Conservation (phyloP, 2,329 filamentous ascomycete species). For the Zelopaecilomyces penicillatus region DNA sequence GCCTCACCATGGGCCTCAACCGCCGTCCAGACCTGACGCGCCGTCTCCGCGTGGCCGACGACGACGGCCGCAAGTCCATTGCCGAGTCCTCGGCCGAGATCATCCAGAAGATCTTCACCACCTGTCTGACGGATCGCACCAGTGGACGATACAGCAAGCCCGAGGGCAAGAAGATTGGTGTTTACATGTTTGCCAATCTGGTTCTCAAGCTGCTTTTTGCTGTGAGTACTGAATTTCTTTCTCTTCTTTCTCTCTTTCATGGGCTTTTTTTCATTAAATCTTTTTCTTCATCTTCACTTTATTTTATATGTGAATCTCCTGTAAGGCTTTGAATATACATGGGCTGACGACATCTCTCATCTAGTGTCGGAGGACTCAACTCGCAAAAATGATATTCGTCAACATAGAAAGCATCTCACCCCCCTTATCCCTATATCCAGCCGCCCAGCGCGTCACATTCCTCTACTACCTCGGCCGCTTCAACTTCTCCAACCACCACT, state of each 20-base stretch:
- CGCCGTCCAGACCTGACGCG: conserved; percentile 69
- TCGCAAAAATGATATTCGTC: conserved; percentile 80
- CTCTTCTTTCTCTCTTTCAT: neutral
- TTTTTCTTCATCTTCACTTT: neutral
- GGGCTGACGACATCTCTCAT: conserved; percentile 5
- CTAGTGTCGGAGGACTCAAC: conserved; percentile 70
- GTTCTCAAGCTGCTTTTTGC: conserved; percentile 83
- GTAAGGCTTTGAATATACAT: too few species aligned
- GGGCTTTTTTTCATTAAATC: neutral
- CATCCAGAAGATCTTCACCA: conserved; percentile 84
- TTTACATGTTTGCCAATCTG: conserved; percentile 88
- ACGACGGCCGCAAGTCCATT: conserved; percentile 65
- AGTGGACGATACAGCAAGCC: conserved; percentile 59
- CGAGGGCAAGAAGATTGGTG: conserved; percentile 76
- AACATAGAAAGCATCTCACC: conserved; percentile 81
- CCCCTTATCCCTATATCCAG: conserved; percentile 72
- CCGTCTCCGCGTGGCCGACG: conserved; percentile 53
- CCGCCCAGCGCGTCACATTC: conserved; percentile 80
- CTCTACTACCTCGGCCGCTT: conserved; percentile 92
- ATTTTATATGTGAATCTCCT: neutral
- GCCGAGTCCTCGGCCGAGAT: conserved; percentile 84
- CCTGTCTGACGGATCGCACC: conserved; percentile 74
- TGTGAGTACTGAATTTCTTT: conserved; percentile 33
- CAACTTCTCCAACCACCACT: conserved; percentile 78
- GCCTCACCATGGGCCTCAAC: conserved; percentile 76